Percentiles rank a stretch among this genome's conserved stretches.
phyloP scores from a whole-genome alignment of 164 flowering plant species.

The Tetrastigma voinierianum region DNA sequence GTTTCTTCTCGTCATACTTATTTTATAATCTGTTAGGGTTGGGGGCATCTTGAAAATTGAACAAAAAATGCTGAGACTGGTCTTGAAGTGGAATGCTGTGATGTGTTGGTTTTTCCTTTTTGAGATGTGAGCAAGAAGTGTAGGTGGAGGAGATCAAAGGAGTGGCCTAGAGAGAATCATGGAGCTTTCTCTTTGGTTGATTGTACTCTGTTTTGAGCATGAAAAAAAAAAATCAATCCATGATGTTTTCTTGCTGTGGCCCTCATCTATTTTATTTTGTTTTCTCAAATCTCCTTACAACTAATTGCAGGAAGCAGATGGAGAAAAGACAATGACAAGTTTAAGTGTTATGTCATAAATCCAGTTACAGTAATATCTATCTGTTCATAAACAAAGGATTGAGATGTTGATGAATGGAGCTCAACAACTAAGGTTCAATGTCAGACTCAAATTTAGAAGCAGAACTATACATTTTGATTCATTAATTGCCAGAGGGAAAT shows the following conservation, averaged over 20 bases:
- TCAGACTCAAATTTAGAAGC: no score
- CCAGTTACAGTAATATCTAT: no score
- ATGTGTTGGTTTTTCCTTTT: not conserved
- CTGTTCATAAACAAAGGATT: no score
- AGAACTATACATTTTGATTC: no score
- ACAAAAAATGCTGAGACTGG: not conserved
- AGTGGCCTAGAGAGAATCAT: not conserved
- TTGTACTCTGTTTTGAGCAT: not conserved
- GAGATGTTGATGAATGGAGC: no score
- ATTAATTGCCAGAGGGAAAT: not conserved
- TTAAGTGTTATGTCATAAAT: no score
- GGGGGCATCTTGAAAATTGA: slow-evolving; percentile 1
- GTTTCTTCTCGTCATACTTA: not conserved
- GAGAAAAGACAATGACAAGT: no score
- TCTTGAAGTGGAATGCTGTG: not conserved
- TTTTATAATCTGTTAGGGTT: not conserved
- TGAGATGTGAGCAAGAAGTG: not conserved
- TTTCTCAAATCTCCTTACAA: not conserved
- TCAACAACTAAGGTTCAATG: no score
- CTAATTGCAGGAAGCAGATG: not conserved
- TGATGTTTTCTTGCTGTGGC: not conserved
- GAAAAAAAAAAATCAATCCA: not conserved
- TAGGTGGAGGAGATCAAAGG: slow-evolving; percentile 1
- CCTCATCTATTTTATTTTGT: not conserved
- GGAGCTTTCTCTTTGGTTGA: not conserved